Base-by-base conservation (phyloP, 208 protist species). In the Acanthamoeba culbertsoni region DNA sequence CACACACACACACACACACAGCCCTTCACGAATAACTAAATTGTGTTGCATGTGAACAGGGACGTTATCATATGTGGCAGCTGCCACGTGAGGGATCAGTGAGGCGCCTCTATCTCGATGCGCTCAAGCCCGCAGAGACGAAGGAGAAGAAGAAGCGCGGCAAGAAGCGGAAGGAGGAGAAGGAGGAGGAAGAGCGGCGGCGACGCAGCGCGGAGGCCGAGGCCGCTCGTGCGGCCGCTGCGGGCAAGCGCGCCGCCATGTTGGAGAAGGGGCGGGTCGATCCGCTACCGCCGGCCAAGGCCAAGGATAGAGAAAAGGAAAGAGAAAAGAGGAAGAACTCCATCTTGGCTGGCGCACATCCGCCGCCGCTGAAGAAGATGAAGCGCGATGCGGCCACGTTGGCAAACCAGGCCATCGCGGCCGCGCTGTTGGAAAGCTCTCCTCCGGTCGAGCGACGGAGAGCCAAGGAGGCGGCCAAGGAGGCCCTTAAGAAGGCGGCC, bases 71-170 rank as follows among this genome's bases (percentile, higher is more conserved):
- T n/a, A 77, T 77, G 68, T 77, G 68, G 68, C 68, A 77, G 42
- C 42, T 77, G 68, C 68, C 68, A 26, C 68, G 42, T 37, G 68
- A 77, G 68, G 68, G 68, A 5, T 77, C 68, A n/a, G 68, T 77
- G 42, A 14, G 68, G 26, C 68, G 68, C 5, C 18, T 6, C 16
- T 77, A 48, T n/a, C 68, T 77, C 3, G 68, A 77, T n/a, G 18
- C 68, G 1, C 68, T 77, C 6, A 77, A 77, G 68, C 68, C 68
- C 18, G 42, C 28, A 8, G 68, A 42, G 35, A 77, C 68, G 18
- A 77, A 77, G 68, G 68, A 77, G 37, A 77, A 77, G 68, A 77
- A 77, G 42, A 77, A 77, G 68, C 68, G 68, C 28, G 68, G 68
- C 6, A 77, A 77, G 68, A 77, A 77, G 68, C 68, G 68, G 3